Percentiles rank a stretch among this genome's conserved stretches.
These are phyloP conservation scores for Polyporus arcularius DNA, from an alignment of 768 basidiomycete species.

Conservation along the genomic window DNA sequence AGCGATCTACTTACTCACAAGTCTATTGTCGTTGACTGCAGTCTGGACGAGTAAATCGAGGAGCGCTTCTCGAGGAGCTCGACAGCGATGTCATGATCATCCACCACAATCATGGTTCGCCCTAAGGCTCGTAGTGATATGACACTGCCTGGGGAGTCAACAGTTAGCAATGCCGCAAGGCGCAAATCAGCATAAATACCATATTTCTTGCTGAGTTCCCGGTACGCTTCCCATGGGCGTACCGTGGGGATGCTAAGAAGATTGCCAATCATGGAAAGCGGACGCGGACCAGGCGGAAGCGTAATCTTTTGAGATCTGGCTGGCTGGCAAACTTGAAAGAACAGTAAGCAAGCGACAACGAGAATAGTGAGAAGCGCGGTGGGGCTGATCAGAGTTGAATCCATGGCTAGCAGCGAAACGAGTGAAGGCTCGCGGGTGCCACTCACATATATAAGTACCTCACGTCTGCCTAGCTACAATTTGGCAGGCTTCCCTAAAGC, in stretches of 20 bases:
- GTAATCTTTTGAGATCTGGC: neutral
- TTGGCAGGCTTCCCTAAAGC: neutral
- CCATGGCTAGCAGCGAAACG: too few relatives aligned
- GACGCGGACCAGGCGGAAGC: slow-evolving; percentile 24
- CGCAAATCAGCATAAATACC: slow-evolving; percentile 1
- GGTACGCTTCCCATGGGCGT: slow-evolving; percentile 12
- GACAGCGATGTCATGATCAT: slow-evolving; percentile 10
- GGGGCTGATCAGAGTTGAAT: too few relatives aligned
- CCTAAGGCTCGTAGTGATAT: slow-evolving; percentile 19
- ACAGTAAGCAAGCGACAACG: neutral
- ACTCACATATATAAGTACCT: too few relatives aligned
- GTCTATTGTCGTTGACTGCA: neutral
- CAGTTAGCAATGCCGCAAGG: neutral
- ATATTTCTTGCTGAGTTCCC: slow-evolving; percentile 6
- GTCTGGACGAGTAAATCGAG: slow-evolving; percentile 32
- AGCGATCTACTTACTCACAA: neutral
- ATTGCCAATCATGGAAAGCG: slow-evolving; percentile 22
- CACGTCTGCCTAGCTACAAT: too few relatives aligned
- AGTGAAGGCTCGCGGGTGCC: too few relatives aligned
- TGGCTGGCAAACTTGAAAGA: neutral
- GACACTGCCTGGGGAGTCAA: slow-evolving; percentile 14
- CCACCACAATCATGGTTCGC: slow-evolving; percentile 21
- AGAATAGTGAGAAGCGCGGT: neutral
- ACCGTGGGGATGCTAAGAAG: slow-evolving; percentile 12
- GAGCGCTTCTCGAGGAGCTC: slow-evolving; percentile 31